Conservation (phyloP, 2,329 filamentous ascomycete species). For the Cadophora luteo-olivacea region DNA sequence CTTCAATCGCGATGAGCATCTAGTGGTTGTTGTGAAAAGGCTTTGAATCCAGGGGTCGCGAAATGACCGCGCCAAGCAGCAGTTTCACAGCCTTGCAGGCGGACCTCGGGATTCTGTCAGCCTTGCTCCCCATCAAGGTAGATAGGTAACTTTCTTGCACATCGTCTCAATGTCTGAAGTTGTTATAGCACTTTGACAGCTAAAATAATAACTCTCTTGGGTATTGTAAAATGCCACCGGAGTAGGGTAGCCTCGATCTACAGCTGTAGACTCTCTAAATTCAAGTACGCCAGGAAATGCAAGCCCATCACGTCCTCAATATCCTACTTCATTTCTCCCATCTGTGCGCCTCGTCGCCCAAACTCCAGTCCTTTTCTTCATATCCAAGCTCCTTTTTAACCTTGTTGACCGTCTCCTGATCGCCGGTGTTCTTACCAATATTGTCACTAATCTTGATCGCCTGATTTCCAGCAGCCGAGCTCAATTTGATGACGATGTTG, state of each 20-base stretch:
- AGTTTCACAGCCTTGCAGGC: constrained; percentile 1
- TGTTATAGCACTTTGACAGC: background rate
- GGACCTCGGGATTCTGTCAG: background rate
- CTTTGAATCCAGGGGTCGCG: constrained; percentile 9
- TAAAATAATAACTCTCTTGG: background rate
- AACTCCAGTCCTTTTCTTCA: constrained; percentile 81
- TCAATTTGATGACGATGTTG: constrained; percentile 98
- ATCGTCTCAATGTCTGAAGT: background rate
- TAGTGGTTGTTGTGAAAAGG: background rate
- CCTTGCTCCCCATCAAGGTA: background rate
- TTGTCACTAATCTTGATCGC: constrained; percentile 96
- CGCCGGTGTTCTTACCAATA: constrained; percentile 88
- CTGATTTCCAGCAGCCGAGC: constrained; percentile 78
- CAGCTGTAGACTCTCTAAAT: background rate
- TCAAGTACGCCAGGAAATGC: background rate
- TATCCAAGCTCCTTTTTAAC: constrained; percentile 91
- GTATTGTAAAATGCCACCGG: constrained; percentile 13
- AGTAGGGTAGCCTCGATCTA: constrained; percentile 7
- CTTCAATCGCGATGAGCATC: background rate
- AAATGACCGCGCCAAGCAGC: background rate
- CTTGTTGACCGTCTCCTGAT: constrained; percentile 76
- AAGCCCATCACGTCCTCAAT: background rate
- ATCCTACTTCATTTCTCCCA: constrained; percentile 68
- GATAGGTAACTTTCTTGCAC: background rate
- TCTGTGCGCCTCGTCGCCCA: constrained; percentile 81